These are phyloP conservation scores for Vitis amurensis DNA, from an alignment of 164 flowering plant species.

Conservation along the genomic window DNA sequence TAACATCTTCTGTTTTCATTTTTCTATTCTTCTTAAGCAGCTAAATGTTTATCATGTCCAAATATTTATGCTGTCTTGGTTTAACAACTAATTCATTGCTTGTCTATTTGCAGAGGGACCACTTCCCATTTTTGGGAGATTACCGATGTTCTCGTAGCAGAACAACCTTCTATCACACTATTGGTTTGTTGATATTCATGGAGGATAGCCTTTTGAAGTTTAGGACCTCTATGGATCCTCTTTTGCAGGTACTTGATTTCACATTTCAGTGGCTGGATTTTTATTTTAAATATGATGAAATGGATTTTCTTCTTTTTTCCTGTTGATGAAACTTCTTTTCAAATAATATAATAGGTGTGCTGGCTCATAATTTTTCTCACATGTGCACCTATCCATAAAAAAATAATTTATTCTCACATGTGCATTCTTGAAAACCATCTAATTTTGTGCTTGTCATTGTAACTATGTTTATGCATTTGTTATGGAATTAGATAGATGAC, in stretches of 20 bases:
- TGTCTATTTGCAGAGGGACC: conserved; percentile 69
- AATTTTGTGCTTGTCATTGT: too few species aligned
- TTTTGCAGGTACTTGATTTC: conserved; percentile 53
- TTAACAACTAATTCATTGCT: not conserved
- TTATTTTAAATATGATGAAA: too few species aligned
- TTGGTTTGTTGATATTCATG: conserved; percentile 95
- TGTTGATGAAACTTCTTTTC: too few species aligned
- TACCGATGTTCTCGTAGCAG: conserved; percentile 91
- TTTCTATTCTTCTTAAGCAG: conserved; percentile 1
- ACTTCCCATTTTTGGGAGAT: conserved; percentile 86
- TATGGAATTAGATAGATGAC: too few species aligned
- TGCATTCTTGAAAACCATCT: too few species aligned
- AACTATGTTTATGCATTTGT: too few species aligned
- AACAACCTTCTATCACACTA: conserved; percentile 87
- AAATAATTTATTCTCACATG: too few species aligned
- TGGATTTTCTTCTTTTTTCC: too few species aligned
- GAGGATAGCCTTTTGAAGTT: conserved; percentile 89
- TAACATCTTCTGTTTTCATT: conserved; percentile 3
- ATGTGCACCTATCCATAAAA: too few species aligned
- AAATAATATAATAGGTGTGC: too few species aligned
- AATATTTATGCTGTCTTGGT: not conserved
- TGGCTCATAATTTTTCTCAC: too few species aligned
- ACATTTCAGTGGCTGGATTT: too few species aligned
- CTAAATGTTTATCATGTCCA: not conserved
- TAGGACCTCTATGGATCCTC: conserved; percentile 95